Percentiles rank a stretch among this genome's conserved stretches.
Evolutionary conservation across 805 yeast species (phyloP).

Genomic region (Cyberlindnera galapagoensis): DNA sequence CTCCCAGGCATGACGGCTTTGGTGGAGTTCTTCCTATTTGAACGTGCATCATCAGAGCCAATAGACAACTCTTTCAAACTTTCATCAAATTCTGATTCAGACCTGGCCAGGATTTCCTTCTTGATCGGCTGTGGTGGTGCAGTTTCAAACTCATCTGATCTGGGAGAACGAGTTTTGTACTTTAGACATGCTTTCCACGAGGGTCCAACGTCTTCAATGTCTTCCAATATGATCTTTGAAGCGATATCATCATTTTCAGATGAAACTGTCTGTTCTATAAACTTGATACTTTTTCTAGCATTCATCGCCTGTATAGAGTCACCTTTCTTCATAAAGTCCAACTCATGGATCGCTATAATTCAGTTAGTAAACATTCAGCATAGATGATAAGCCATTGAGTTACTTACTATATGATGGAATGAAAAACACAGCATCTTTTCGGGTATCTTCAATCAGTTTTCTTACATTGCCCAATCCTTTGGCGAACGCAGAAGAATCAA

Average conservation of each 20-base stretch:
- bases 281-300: constrained; percentile 58
- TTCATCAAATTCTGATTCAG: constrained; percentile 7
- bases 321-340: constrained; percentile 52
- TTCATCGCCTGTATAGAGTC: constrained; percentile 50
- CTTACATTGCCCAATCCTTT: constrained; percentile 64
- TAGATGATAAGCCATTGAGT: neutral
- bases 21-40: constrained; percentile 1
- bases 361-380: neutral
- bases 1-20: constrained; percentile 43
- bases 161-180: constrained; percentile 41
- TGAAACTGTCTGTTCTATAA: constrained; percentile 41
- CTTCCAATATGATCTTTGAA: constrained; percentile 30
- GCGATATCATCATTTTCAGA: constrained; percentile 10
- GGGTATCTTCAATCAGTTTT: constrained; percentile 44
- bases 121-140: constrained; percentile 17
- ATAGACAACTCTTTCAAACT: no score
- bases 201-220: constrained; percentile 41
- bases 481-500: constrained; percentile 64
- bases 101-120: neutral
- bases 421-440: constrained; percentile 33
- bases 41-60: constrained; percentile 3
- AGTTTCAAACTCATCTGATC: constrained; percentile 44
- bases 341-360: constrained; percentile 42
- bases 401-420: constrained; percentile 42
- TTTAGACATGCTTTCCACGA: constrained; percentile 42